These are phyloP conservation scores for Akanthomyces dipterigenus DNA, from an alignment of 2,329 filamentous ascomycete species.

Conservation along the genomic window DNA sequence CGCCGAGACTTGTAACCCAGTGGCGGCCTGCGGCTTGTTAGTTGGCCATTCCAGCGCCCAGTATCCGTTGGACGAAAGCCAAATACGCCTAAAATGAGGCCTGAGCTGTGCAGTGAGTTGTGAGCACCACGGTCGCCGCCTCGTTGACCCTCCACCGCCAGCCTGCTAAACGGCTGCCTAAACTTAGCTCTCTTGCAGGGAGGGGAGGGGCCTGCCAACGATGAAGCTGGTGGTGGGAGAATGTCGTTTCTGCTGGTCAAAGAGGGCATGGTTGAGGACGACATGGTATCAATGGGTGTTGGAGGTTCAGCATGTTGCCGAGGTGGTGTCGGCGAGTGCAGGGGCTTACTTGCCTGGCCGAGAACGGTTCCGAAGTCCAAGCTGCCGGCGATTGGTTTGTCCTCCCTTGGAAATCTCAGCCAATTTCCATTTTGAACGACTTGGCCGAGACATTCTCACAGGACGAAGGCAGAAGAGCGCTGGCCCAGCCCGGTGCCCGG, in stretches of 20 bases:
- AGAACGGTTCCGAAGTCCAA: background rate
- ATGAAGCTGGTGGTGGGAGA: background rate
- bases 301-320: background rate
- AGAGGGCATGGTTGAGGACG: background rate
- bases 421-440: background rate
- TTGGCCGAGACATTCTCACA: background rate
- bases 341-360: too few species aligned
- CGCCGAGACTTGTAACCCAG: background rate
- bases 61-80: background rate
- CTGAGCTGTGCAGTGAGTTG: background rate
- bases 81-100: background rate
- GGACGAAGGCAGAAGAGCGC: too few species aligned
- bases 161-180: background rate
- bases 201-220: background rate
- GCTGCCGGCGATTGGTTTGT: background rate
- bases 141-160: constrained; percentile 1
- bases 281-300: background rate
- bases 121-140: background rate
- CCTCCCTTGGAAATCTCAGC: background rate
- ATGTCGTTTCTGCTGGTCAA: background rate
- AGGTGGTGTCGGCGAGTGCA: background rate
- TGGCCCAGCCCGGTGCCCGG: too few species aligned
- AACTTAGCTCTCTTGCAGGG: background rate
- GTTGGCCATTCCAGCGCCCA: background rate
- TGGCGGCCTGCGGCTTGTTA: background rate